Conservation (phyloP, 352 stramenopile species). For the Thalassiosira hispida region DNA sequence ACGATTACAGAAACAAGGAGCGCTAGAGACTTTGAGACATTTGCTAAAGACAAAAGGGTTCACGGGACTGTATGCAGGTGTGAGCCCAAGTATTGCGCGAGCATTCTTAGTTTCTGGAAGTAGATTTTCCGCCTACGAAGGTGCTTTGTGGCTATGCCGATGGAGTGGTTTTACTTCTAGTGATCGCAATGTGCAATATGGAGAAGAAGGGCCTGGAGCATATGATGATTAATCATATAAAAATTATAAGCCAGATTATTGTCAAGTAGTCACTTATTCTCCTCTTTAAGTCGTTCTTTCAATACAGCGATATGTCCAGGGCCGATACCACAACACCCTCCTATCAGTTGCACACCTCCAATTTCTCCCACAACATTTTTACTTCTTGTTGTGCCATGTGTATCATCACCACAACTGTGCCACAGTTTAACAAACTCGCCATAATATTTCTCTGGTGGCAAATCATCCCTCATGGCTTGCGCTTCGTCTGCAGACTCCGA, state of each 20-base stretch:
- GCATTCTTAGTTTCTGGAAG: constrained; percentile 83
- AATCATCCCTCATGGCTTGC: constrained; percentile 88
- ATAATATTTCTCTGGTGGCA: constrained; percentile 86
- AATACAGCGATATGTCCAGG: constrained; percentile 87
- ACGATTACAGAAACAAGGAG: constrained; percentile 44
- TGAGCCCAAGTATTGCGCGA: constrained; percentile 70
- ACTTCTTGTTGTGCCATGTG: background rate
- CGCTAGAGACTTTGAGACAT: constrained; percentile 54
- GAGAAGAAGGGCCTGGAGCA: constrained; percentile 27
- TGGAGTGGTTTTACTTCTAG: constrained; percentile 46
- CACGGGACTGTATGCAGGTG: constrained; percentile 72
- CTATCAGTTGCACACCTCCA: constrained; percentile 87
- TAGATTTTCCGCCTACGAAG: constrained; percentile 83
- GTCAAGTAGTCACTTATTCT: background rate
- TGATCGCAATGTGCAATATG: constrained; percentile 9
- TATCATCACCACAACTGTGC: constrained; percentile 6
- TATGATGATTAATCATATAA: constrained; percentile 32
- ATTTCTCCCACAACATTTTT: constrained; percentile 15
- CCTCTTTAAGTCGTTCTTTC: constrained; percentile 40
- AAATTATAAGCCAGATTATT: background rate
- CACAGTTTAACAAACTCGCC: constrained; percentile 82
- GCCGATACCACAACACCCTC: constrained; percentile 91
- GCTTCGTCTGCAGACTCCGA: constrained; percentile 84
- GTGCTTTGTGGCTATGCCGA: constrained; percentile 68
- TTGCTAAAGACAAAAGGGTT: constrained; percentile 71